Conservation (phyloP, 2,329 filamentous ascomycete genomes). For the Trichoderma polysporum region DNA sequence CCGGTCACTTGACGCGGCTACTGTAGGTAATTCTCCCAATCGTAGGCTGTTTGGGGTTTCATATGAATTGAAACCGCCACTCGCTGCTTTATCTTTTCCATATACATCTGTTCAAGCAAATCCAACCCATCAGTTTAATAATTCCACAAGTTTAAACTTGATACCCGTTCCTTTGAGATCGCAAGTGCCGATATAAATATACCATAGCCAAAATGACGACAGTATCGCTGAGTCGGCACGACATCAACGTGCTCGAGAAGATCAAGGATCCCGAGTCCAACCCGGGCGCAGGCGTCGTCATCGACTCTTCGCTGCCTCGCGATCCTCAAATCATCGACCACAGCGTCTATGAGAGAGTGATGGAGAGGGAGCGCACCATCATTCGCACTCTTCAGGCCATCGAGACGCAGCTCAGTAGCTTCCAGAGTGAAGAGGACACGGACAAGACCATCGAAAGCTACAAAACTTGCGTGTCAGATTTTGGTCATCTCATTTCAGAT, state of each 20-base stretch:
- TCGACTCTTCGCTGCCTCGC: constrained; percentile 55
- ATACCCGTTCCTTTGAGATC: not conserved
- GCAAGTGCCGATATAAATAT: not conserved
- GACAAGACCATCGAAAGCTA: constrained; percentile 47
- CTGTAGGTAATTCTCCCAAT: not conserved
- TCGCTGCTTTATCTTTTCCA: not conserved
- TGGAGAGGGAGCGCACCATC: constrained; percentile 52
- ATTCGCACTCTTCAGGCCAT: constrained; percentile 54
- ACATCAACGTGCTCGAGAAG: constrained; percentile 63
- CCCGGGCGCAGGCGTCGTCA: constrained; percentile 52
- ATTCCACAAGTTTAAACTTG: not conserved
- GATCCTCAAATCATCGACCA: constrained; percentile 57
- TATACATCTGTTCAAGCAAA: not conserved
- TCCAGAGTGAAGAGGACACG: constrained; percentile 37
- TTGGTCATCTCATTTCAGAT: constrained; percentile 57
- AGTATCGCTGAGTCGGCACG: constrained; percentile 53
- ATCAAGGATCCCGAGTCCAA: constrained; percentile 67
- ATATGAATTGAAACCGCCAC: not conserved
- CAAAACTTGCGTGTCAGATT: constrained; percentile 44
- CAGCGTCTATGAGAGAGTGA: constrained; percentile 51
- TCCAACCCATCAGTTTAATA: not conserved
- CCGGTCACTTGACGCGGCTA: constrained; percentile 15
- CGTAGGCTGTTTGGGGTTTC: not conserved
- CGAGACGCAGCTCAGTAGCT: constrained; percentile 52
- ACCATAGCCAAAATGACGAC: constrained; percentile 44